These are phyloP conservation scores for Adansonia madagascariensis DNA, from an alignment of 441 rosid genomes.

Conservation along the genomic window DNA sequence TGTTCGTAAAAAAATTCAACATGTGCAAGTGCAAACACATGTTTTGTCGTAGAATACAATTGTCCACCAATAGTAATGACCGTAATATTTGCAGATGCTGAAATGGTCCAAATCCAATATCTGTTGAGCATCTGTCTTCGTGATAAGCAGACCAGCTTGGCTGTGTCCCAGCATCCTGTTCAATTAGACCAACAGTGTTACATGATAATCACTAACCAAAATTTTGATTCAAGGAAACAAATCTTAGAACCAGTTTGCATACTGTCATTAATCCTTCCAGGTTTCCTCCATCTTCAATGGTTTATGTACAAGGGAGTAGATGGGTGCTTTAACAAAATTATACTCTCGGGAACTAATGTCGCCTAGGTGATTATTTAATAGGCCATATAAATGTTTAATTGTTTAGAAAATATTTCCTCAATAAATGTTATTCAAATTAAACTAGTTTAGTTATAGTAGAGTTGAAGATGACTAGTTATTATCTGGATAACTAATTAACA, in stretches of 20 bases:
- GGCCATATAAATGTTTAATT: no score
- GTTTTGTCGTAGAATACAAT: no score
- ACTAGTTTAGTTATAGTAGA: no score
- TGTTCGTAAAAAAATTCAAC: neutral
- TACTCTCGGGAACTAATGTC: no score
- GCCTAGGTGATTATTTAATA: no score
- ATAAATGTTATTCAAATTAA: no score
- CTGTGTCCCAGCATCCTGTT: slow-evolving; percentile 58
- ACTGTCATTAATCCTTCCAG: slow-evolving; percentile 70
- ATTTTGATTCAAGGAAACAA: neutral
- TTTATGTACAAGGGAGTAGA: slow-evolving; percentile 74
- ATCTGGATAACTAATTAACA: no score
- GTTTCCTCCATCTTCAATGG: slow-evolving; percentile 89
- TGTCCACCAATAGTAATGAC: neutral
- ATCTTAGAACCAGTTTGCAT: slow-evolving; percentile 20
- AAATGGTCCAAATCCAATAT: slow-evolving; percentile 24
- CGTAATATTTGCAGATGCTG: neutral
- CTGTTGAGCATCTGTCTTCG: slow-evolving; percentile 52
- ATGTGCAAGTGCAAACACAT: neutral
- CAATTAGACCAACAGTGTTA: neutral
- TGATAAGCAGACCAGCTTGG: no score
- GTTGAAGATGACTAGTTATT: no score
- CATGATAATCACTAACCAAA: neutral
- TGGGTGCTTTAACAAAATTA: slow-evolving; percentile 37
- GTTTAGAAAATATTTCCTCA: no score